Conservation (phyloP, 495 filamentous ascomycete genomes). For the Aspergillus olivimuriae region DNA sequence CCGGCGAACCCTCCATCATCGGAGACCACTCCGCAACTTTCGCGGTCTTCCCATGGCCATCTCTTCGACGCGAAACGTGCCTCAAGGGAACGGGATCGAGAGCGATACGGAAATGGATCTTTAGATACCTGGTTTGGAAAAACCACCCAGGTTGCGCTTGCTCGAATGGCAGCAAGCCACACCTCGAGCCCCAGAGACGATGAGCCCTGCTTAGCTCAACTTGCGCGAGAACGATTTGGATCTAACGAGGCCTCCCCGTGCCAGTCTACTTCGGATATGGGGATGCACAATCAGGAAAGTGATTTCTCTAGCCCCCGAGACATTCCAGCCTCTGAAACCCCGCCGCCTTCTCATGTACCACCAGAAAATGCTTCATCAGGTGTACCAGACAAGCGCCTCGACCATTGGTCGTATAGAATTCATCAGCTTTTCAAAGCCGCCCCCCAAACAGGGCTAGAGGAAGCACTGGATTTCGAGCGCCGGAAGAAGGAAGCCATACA, state of each 20-base stretch:
- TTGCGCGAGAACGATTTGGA: conserved; percentile 22
- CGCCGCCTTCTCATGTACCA: background rate
- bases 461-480: conserved; percentile 36
- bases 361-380: background rate
- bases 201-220: conserved; percentile 16
- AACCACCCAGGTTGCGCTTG: conserved; percentile 16
- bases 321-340: background rate
- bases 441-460: conserved; percentile 22
- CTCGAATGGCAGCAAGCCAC: background rate
- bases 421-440: conserved; percentile 16
- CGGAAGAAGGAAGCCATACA: conserved; percentile 36
- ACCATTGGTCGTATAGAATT: conserved; percentile 34
- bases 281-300: too few relatives aligned
- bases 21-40: background rate
- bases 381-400: conserved; percentile 21
- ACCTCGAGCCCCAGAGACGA: conserved; percentile 1
- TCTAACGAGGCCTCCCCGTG: background rate
- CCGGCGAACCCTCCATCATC: background rate
- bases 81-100: conserved; percentile 22
- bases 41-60: background rate
- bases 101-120: conserved; percentile 33
- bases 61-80: conserved; percentile 5
- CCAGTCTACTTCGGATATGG: too few relatives aligned
- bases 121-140: conserved; percentile 37
- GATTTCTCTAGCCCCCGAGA: too few relatives aligned